Evolutionary conservation across 371 early-diverging fungal genomes (phyloP).

Genomic region (Apophysomyces variabilis): DNA sequence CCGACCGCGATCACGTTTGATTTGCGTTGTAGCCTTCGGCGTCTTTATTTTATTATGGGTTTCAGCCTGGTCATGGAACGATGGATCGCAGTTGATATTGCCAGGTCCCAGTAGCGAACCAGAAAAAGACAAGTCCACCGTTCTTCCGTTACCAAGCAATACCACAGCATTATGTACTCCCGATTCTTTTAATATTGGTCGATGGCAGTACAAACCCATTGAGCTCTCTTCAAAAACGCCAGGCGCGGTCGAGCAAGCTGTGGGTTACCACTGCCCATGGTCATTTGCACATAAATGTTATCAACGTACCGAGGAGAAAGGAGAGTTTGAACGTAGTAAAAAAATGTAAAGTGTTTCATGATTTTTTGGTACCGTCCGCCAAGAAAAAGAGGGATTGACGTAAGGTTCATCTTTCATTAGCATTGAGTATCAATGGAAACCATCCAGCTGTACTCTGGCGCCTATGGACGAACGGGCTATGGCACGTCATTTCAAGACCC

Average conservation of each 20-base stretch:
- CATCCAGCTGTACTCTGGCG: slow-evolving; percentile 29
- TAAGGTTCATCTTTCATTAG: slow-evolving; percentile 16
- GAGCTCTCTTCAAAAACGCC: slow-evolving; percentile 19
- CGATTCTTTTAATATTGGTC: slow-evolving; percentile 31
- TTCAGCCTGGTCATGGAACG: slow-evolving; percentile 18
- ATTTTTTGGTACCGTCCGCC: background rate
- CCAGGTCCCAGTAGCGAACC: background rate
- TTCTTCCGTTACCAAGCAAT: slow-evolving; percentile 14
- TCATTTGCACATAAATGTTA: slow-evolving; percentile 44
- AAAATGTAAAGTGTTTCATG: slow-evolving; percentile 32
- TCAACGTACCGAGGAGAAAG: slow-evolving; percentile 20
- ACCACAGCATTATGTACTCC: slow-evolving; percentile 24
- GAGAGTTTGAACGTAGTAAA: slow-evolving; percentile 38
- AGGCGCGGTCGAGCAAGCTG: slow-evolving; percentile 28
- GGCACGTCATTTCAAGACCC: slow-evolving; percentile 33
- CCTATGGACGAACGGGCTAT: slow-evolving; percentile 29
- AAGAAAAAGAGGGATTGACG: background rate
- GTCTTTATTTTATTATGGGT: slow-evolving; percentile 22
- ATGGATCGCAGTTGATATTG: slow-evolving; percentile 12
- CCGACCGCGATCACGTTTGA: background rate
- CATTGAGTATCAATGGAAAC: slow-evolving; percentile 40
- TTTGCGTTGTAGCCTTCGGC: slow-evolving; percentile 11
- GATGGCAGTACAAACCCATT: slow-evolving; percentile 33
- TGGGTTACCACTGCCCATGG: slow-evolving; percentile 37
- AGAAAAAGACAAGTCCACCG: background rate